A percentile compares a stretch with the other conserved stretches of the same genome.
These are phyloP conservation scores for Chlorencoelia australis DNA, from an alignment of 2,329 filamentous ascomycete species.

Conservation along the genomic window DNA sequence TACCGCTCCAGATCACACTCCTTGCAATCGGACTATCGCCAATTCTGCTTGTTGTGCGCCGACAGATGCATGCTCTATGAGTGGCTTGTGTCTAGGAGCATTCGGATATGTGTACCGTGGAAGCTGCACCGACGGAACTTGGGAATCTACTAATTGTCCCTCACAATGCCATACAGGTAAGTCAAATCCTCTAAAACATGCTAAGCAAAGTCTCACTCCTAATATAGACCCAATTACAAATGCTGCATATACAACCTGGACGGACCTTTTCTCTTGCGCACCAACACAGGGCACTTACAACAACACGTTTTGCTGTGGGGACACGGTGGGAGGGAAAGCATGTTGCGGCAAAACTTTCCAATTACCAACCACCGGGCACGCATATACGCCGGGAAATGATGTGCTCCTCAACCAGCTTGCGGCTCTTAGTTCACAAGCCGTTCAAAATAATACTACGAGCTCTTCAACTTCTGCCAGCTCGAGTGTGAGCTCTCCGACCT, in stretches of 20 bases:
- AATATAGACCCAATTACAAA: neutral
- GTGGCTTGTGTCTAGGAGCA: slow-evolving; percentile 9
- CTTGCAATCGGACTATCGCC: slow-evolving; percentile 8
- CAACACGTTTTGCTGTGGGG: neutral
- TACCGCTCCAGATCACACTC: slow-evolving; percentile 9
- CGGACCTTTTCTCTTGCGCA: neutral
- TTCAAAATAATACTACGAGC: neutral
- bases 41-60: slow-evolving; percentile 12
- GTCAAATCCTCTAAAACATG: neutral
- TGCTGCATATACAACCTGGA: neutral
- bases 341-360: neutral
- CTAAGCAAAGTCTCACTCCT: neutral
- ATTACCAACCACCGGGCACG: neutral
- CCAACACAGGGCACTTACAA: neutral
- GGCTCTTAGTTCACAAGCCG: neutral
- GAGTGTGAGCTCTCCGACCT: neutral
- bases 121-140: neutral
- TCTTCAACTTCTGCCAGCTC: neutral
- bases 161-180: neutral
- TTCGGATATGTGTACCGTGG: slow-evolving; percentile 9
- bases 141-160: neutral
- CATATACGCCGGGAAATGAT: neutral
- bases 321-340: neutral
- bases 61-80: slow-evolving; percentile 9
- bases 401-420: neutral